A percentile compares a stretch with the other conserved stretches of the same genome.
phyloP scores from a whole-genome alignment of 2,329 filamentous ascomycete genomes.

The Fonsecaea nubica region DNA sequence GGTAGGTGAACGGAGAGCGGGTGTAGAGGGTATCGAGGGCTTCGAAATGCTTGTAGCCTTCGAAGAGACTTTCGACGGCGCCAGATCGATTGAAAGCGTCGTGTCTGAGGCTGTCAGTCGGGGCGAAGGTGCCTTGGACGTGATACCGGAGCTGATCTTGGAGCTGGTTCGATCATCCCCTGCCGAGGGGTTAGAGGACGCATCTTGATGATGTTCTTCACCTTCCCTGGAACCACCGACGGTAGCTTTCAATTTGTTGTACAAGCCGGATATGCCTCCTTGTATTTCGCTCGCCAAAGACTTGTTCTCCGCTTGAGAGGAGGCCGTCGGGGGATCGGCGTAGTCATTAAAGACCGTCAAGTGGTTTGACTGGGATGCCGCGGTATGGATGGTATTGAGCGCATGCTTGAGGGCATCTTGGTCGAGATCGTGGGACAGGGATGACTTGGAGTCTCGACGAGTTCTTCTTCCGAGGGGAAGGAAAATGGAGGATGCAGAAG shows the following conservation, averaged over 20 bases:
- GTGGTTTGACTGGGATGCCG: constrained; percentile 81
- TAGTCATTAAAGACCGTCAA: constrained; percentile 96
- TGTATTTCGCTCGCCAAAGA: constrained; percentile 76
- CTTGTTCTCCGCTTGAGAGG: constrained; percentile 69
- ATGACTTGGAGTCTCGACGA: constrained; percentile 57
- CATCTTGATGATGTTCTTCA: constrained; percentile 28
- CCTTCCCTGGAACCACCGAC: constrained; percentile 72
- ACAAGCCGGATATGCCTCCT: constrained; percentile 86
- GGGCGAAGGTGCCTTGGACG: constrained; percentile 37
- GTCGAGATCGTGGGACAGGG: constrained; percentile 64
- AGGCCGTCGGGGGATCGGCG: constrained; percentile 67
- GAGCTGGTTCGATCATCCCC: constrained; percentile 27
- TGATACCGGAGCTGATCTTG: constrained; percentile 34
- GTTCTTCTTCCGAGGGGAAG: constrained; percentile 51
- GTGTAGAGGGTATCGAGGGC: constrained; percentile 47
- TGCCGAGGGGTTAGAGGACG: constrained; percentile 29
- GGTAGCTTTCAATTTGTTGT: constrained; percentile 81
- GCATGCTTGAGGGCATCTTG: constrained; percentile 77
- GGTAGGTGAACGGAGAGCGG: constrained; percentile 48
- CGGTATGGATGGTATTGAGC: constrained; percentile 85
- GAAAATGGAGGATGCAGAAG: constrained; percentile 53
- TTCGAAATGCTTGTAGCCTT: constrained; percentile 53
- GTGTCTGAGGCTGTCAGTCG: constrained; percentile 31
- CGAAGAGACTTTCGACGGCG: constrained; percentile 49
- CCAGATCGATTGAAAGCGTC: constrained; percentile 34